phyloP scores from a whole-genome alignment of 1,139 yeast genomes.

The Zygotorulaspora mrakii region DNA sequence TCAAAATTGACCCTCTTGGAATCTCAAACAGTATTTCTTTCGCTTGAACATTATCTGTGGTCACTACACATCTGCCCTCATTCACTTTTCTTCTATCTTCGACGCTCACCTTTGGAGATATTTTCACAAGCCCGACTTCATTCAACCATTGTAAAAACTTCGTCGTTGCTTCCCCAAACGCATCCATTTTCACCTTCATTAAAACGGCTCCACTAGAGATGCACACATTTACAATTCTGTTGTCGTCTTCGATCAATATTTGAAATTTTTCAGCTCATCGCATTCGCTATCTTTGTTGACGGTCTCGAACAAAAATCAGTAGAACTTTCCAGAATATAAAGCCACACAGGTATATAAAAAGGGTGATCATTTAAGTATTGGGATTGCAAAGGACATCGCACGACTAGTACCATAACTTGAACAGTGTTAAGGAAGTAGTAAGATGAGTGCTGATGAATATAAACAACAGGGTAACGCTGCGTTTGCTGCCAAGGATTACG shows the following conservation, averaged over 20 bases:
- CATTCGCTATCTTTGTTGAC: slow-evolving; percentile 1
- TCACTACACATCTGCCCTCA: slow-evolving; percentile 80
- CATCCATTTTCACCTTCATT: slow-evolving; percentile 12
- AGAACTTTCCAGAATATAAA: slow-evolving; percentile 4
- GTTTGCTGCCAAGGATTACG: slow-evolving; percentile 80
- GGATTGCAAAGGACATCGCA: background rate
- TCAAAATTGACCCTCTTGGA: slow-evolving; percentile 57
- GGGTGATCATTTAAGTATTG: background rate
- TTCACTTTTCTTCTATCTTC: slow-evolving; percentile 53
- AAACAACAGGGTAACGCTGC: slow-evolving; percentile 88
- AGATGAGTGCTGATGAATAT: slow-evolving; percentile 62
- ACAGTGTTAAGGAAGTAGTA: background rate
- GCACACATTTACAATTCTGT: too few species aligned
- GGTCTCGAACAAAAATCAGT: background rate
- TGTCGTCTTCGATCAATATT: background rate
- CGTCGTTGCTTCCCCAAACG: slow-evolving; percentile 37
- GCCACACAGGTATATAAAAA: background rate
- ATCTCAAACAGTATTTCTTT: slow-evolving; percentile 66
- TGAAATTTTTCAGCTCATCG: slow-evolving; percentile 4
- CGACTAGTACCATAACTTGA: background rate
- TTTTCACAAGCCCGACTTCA: slow-evolving; percentile 40
- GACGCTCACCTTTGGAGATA: slow-evolving; percentile 56
- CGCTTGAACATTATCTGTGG: slow-evolving; percentile 52
- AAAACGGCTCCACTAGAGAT: too few species aligned
- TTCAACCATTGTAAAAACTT: slow-evolving; percentile 54